These are phyloP conservation scores for Aspergillus brunneoviolaceus DNA, from an alignment of 2,329 filamentous ascomycete genomes.

Conservation along the genomic window DNA sequence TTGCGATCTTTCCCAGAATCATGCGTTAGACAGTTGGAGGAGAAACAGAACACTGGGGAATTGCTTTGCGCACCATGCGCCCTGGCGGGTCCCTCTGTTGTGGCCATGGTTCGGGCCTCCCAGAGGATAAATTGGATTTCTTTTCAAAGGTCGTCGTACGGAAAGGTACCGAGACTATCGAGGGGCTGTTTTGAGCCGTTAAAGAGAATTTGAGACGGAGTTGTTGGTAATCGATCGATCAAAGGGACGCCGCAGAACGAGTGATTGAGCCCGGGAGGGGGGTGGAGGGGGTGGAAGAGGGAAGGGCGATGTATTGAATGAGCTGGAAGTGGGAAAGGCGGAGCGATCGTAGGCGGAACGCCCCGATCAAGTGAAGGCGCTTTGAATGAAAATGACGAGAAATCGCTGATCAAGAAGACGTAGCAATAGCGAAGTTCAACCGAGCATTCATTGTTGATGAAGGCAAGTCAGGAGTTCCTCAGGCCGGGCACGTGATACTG, in stretches of 20 bases:
- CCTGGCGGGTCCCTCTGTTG: constrained; percentile 38
- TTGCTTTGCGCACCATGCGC: constrained; percentile 44
- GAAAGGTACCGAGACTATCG: not conserved
- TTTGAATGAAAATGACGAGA: not conserved
- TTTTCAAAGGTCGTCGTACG: not conserved
- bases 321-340: not conserved
- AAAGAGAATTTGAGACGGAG: not conserved
- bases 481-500: constrained; percentile 10
- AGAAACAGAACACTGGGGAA: not conserved
- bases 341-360: not conserved
- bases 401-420: not conserved
- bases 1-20: constrained; percentile 59
- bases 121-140: not conserved
- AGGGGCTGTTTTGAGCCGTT: not conserved
- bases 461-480: constrained; percentile 5
- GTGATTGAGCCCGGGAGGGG: not conserved
- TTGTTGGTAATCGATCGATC: not conserved
- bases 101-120: constrained; percentile 28
- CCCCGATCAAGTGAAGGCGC: not conserved
- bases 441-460: not conserved
- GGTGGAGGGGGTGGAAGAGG: not conserved
- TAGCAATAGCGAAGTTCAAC: not conserved
- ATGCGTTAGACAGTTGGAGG: constrained; percentile 6
- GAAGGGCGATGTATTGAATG: not conserved
- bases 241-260: not conserved